These are phyloP conservation scores for Boletus insuetus DNA, from an alignment of 768 basidiomycete species.

Conservation along the genomic window DNA sequence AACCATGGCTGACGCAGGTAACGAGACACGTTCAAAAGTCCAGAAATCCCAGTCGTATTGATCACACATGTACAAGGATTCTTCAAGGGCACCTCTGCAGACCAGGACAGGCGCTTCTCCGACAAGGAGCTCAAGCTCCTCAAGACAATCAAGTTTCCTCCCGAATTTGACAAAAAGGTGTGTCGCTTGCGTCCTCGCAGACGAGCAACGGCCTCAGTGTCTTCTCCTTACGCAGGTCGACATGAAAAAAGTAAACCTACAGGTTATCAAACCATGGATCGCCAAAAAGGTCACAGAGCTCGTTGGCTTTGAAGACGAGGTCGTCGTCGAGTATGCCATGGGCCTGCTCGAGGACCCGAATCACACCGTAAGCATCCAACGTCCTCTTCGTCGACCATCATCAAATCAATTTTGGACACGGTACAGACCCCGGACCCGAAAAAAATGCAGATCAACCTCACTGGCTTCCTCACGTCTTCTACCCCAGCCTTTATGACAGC, in stretches of 20 bases:
- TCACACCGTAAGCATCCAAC: conserved; percentile 59
- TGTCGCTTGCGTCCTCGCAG: conserved; percentile 1
- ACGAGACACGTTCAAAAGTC: conserved; percentile 1
- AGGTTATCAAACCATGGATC: conserved; percentile 93
- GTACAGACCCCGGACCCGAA: conserved; percentile 82
- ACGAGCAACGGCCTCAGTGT: background rate
- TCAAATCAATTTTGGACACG: background rate
- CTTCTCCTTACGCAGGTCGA: conserved; percentile 59
- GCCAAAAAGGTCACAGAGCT: conserved; percentile 89
- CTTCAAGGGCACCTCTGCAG: conserved; percentile 88
- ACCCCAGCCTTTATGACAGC: conserved; percentile 85
- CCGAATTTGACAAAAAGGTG: conserved; percentile 86
- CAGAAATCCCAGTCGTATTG: too few species aligned
- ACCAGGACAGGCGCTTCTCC: conserved; percentile 90
- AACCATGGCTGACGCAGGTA: conserved; percentile 60
- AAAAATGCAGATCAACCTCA: conserved; percentile 93
- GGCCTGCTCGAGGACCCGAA: conserved; percentile 85
- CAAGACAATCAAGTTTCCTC: conserved; percentile 86
- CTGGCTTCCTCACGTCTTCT: conserved; percentile 87
- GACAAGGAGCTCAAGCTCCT: conserved; percentile 93
- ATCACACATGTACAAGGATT: conserved; percentile 49
- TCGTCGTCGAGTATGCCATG: conserved; percentile 95
- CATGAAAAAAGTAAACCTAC: conserved; percentile 91
- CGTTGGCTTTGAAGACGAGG: conserved; percentile 94
- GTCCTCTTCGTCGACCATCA: too few species aligned